A percentile compares a stretch with the other conserved stretches of the same genome.
phyloP scores from a whole-genome alignment of 495 filamentous ascomycete genomes.

The Jackrogersella multiformis region DNA sequence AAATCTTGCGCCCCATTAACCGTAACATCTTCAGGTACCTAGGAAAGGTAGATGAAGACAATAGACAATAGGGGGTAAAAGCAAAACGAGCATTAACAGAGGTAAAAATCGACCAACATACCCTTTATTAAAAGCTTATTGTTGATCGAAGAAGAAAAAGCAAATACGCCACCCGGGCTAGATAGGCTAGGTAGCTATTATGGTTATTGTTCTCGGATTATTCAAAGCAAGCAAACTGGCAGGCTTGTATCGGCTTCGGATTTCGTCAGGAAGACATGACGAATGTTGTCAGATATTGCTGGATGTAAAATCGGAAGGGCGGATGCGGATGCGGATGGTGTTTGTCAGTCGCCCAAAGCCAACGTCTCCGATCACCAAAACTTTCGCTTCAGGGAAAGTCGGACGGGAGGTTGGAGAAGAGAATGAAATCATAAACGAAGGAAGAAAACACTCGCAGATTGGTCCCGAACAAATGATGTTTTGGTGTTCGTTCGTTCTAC shows the following conservation, averaged over 20 bases:
- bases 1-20: neutral
- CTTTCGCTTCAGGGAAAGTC: no score
- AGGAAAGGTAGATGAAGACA: slow-evolving; percentile 24
- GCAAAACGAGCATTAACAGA: slow-evolving; percentile 12
- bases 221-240: slow-evolving; percentile 1
- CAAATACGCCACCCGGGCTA: slow-evolving; percentile 11
- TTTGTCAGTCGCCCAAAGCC: neutral
- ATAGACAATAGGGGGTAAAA: slow-evolving; percentile 12
- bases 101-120: slow-evolving; percentile 29
- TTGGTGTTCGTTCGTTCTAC: slow-evolving; percentile 8
- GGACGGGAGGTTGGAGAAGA: slow-evolving; percentile 15
- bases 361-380: neutral
- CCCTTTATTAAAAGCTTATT: slow-evolving; percentile 20
- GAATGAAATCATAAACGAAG: slow-evolving; percentile 15
- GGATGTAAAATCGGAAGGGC: neutral
- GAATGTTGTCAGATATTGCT: no score
- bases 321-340: neutral
- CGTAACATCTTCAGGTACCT: neutral
- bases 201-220: slow-evolving; percentile 3
- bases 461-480: slow-evolving; percentile 2
- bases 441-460: slow-evolving; percentile 8
- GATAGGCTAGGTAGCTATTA: neutral
- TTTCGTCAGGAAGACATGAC: neutral
- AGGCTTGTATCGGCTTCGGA: neutral
- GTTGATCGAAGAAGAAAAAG: slow-evolving; percentile 28